A percentile compares a stretch with the other conserved stretches of the same genome.
Evolutionary conservation across 2,329 filamentous ascomycete species (phyloP).

Genomic region (Westerdykella sp.): DNA sequence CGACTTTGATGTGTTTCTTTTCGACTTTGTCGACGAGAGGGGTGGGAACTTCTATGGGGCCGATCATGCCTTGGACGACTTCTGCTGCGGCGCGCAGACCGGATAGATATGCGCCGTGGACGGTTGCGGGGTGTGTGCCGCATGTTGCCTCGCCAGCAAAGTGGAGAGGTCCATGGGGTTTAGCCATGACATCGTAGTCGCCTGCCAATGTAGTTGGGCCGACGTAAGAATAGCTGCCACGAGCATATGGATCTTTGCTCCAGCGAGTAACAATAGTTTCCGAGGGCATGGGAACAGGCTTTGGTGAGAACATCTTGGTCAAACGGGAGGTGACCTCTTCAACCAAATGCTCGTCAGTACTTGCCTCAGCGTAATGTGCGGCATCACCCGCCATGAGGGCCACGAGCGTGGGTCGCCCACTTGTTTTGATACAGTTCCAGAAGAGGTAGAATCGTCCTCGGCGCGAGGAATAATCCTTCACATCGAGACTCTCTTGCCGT

Average conservation of each 20-base stretch:
- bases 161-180: constrained; percentile 75
- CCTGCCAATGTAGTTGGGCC: constrained; percentile 73
- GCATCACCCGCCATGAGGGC: constrained; percentile 95
- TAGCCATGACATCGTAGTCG: constrained; percentile 90
- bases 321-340: constrained; percentile 74
- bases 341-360: constrained; percentile 68
- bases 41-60: constrained; percentile 67
- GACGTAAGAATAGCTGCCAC: constrained; percentile 92
- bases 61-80: constrained; percentile 71
- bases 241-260: constrained; percentile 84
- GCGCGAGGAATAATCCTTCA: constrained; percentile 69
- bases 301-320: constrained; percentile 62
- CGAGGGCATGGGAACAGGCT: constrained; percentile 64
- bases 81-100: constrained; percentile 85
- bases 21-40: constrained; percentile 70
- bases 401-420: constrained; percentile 76
- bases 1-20: constrained; percentile 44
- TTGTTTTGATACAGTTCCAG: constrained; percentile 91
- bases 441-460: constrained; percentile 96
- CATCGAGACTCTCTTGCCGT: constrained; percentile 63
- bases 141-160: constrained; percentile 97
- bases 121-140: constrained; percentile 90
- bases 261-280: constrained; percentile 90
- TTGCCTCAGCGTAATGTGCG: constrained; percentile 77
- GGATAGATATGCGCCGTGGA: constrained; percentile 93